phyloP scores from a whole-genome alignment of 805 yeast species.

The Debaryomyces maramus region DNA sequence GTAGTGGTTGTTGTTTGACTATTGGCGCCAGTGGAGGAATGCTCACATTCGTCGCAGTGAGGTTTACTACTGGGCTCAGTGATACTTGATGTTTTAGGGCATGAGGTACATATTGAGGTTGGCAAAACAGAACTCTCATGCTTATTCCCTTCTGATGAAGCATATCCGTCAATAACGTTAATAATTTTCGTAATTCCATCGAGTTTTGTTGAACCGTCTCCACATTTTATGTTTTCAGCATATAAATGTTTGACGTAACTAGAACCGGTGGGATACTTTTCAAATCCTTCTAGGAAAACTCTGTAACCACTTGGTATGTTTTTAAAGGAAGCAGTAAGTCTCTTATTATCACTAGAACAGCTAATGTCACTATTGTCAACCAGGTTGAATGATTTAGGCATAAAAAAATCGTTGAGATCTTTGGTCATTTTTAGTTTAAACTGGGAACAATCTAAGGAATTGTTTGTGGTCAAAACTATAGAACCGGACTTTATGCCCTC shows the following conservation, averaged over 20 bases:
- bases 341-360: slow-evolving; percentile 5
- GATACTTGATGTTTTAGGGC: neutral
- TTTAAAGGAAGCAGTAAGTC: slow-evolving; percentile 6
- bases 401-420: slow-evolving; percentile 14
- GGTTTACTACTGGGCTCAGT: neutral
- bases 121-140: neutral
- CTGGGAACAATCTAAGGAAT: slow-evolving; percentile 12
- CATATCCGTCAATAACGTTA: slow-evolving; percentile 8
- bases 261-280: slow-evolving; percentile 6
- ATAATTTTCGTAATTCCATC: slow-evolving; percentile 6
- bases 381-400: slow-evolving; percentile 11
- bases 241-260: slow-evolving; percentile 10
- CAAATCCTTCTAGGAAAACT: slow-evolving; percentile 15
- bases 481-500: slow-evolving; percentile 13
- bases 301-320: slow-evolving; percentile 12
- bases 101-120: neutral
- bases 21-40: neutral
- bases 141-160: slow-evolving; percentile 3
- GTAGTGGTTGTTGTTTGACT: slow-evolving; percentile 3
- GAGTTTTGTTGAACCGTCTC: slow-evolving; percentile 9
- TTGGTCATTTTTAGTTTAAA: slow-evolving; percentile 10
- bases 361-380: slow-evolving; percentile 2
- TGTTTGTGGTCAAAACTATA: slow-evolving; percentile 11
- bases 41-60: neutral
- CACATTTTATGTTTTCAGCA: slow-evolving; percentile 10